A percentile compares a stretch with the other conserved stretches of the same genome.
phyloP scores from a whole-genome alignment of 2,329 filamentous ascomycete species.

The Fusarium musae region DNA sequence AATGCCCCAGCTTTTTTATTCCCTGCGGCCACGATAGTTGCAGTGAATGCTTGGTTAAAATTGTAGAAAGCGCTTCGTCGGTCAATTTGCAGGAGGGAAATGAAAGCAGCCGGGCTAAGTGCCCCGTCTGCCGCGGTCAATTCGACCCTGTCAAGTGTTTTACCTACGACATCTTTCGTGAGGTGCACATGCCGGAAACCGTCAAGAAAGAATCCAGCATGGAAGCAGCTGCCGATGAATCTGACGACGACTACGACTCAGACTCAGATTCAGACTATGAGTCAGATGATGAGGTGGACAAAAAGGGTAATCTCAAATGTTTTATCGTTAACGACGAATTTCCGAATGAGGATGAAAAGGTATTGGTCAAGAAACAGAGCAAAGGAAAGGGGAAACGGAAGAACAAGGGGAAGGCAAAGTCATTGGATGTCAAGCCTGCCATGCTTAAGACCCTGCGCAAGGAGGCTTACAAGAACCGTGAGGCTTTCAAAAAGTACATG shows the following conservation, averaged over 20 bases:
- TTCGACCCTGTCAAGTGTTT: slow-evolving; percentile 77
- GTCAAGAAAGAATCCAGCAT: slow-evolving; percentile 53
- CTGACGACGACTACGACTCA: slow-evolving; percentile 41
- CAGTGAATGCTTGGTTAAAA: slow-evolving; percentile 76
- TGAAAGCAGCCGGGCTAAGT: slow-evolving; percentile 69
- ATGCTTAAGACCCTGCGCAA: slow-evolving; percentile 74
- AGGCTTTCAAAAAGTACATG: slow-evolving; percentile 76
- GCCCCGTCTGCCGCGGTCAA: slow-evolving; percentile 78
- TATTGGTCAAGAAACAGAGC: slow-evolving; percentile 31
- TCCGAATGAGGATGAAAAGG: slow-evolving; percentile 44
- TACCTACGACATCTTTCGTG: slow-evolving; percentile 78
- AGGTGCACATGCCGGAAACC: slow-evolving; percentile 72
- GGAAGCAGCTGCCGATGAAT: slow-evolving; percentile 50
- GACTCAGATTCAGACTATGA: slow-evolving; percentile 45
- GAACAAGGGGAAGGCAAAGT: slow-evolving; percentile 55
- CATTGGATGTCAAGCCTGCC: slow-evolving; percentile 57
- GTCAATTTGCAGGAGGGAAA: slow-evolving; percentile 68
- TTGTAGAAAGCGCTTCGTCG: slow-evolving; percentile 69
- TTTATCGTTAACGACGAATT: slow-evolving; percentile 63
- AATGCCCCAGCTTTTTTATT: slow-evolving; percentile 80
- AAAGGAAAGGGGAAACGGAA: slow-evolving; percentile 33
- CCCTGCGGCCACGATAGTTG: slow-evolving; percentile 88
- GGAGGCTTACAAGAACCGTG: slow-evolving; percentile 70
- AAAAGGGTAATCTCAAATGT: slow-evolving; percentile 57
- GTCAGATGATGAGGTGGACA: slow-evolving; percentile 49